Percentiles rank a stretch among this genome's conserved stretches.
phyloP scores from a whole-genome alignment of 345 rosid genomes.

The Garcia nutans region DNA sequence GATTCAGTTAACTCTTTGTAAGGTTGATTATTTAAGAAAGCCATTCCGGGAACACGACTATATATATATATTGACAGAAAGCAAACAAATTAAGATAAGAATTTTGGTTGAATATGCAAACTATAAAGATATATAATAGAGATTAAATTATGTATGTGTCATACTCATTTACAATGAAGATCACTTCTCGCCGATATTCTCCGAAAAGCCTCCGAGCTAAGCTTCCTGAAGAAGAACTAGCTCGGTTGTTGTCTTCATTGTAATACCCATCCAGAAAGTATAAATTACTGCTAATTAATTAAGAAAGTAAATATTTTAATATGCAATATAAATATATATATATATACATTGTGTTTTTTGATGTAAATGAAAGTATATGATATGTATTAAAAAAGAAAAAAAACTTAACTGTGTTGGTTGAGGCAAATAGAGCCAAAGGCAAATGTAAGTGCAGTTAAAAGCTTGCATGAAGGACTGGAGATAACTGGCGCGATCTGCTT shows the following conservation, averaged over 20 bases:
- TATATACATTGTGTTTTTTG: neutral
- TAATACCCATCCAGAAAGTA: conserved; percentile 51
- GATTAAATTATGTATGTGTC: neutral
- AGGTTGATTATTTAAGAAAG: conserved; percentile 51
- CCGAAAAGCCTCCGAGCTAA: conserved; percentile 45
- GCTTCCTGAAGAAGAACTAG: conserved; percentile 47
- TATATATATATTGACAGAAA: neutral
- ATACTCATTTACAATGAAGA: conserved; percentile 43
- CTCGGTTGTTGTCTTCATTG: conserved; percentile 38
- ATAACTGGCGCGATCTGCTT: conserved; percentile 38
- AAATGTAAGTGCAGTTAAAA: conserved; percentile 53
- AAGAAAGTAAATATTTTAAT: neutral
- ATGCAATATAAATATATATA: neutral
- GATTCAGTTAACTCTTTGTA: conserved; percentile 46
- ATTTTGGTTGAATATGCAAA: too few relatives aligned
- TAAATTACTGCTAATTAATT: conserved; percentile 41
- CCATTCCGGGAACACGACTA: conserved; percentile 66
- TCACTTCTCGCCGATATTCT: conserved; percentile 40
- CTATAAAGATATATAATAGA: neutral
- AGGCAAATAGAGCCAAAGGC: conserved; percentile 56
- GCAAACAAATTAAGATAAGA: neutral
- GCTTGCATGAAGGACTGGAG: conserved; percentile 49
- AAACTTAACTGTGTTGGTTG: conserved; percentile 47
- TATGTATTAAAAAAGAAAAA: neutral
- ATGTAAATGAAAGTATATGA: neutral